A percentile compares a stretch with the other conserved stretches of the same genome.
phyloP scores from a whole-genome alignment of 805 yeast species.

The Saturnispora gosingensis region DNA sequence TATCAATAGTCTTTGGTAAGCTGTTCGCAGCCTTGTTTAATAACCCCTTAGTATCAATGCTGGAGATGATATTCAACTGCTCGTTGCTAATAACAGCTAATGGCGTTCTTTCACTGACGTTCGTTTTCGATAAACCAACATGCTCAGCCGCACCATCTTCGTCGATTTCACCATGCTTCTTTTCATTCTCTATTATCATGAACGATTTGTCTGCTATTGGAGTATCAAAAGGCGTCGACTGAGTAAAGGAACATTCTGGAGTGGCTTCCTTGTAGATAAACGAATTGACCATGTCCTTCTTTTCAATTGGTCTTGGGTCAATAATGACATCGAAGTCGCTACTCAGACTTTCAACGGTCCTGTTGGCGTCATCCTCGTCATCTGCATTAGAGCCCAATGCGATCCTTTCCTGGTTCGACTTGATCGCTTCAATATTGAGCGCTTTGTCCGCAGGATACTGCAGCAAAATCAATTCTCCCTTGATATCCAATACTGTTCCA shows the following conservation, averaged over 20 bases:
- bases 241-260: slow-evolving; percentile 6
- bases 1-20: background rate
- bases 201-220: slow-evolving; percentile 6
- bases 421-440: background rate
- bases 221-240: slow-evolving; percentile 4
- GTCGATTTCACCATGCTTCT: background rate
- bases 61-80: background rate
- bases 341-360: background rate
- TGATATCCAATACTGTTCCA: slow-evolving; percentile 59
- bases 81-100: background rate
- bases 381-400: background rate
- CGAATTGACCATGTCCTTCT: slow-evolving; percentile 6
- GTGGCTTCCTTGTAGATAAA: slow-evolving; percentile 11
- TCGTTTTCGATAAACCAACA: background rate
- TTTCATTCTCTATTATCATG: background rate
- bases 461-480: slow-evolving; percentile 41
- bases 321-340: slow-evolving; percentile 4
- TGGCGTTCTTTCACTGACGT: background rate
- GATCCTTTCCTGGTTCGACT: background rate
- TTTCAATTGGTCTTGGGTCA: slow-evolving; percentile 12
- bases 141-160: background rate
- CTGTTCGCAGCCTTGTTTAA: background rate
- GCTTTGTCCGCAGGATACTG: slow-evolving; percentile 7
- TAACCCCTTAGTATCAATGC: background rate
- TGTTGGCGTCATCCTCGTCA: slow-evolving; percentile 2